phyloP scores from a whole-genome alignment of 768 basidiomycete genomes.

The Dacryopinax primogenitus region DNA sequence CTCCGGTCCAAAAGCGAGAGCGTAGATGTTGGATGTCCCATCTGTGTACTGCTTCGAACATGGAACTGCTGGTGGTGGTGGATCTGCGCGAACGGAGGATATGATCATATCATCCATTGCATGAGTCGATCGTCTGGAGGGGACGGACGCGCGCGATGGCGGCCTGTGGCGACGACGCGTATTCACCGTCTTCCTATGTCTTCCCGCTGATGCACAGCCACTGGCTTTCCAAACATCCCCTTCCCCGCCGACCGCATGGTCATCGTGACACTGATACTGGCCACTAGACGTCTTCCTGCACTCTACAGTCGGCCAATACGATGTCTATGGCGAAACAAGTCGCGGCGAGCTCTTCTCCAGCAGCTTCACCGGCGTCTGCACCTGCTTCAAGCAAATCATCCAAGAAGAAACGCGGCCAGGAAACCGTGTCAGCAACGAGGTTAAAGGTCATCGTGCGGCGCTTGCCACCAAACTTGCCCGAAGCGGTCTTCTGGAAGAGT shows the following conservation, averaged over 20 bases:
- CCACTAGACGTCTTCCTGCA: neutral
- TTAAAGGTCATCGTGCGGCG: constrained; percentile 79
- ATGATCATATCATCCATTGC: neutral
- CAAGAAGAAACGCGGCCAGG: neutral
- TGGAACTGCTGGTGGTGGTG: neutral
- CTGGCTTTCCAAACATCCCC: too few relatives aligned
- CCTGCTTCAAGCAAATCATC: neutral
- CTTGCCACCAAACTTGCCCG: constrained; percentile 83
- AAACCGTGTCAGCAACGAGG: constrained; percentile 3
- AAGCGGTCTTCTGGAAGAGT: constrained; percentile 86
- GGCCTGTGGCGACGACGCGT: neutral
- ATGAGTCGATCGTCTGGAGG: neutral
- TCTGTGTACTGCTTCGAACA: neutral
- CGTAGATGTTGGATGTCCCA: neutral
- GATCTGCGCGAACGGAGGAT: neutral
- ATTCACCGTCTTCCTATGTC: neutral
- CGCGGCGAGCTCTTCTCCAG: neutral
- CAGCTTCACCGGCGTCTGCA: neutral
- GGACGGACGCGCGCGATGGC: neutral
- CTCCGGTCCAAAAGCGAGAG: neutral
- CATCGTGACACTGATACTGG: too few relatives aligned
- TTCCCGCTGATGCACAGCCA: neutral
- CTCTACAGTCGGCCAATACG: neutral
- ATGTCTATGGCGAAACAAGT: neutral
- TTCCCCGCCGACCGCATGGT: too few relatives aligned